Evolutionary conservation across 75 land plant species (phyloP).

Genomic region (Cryptomeria japonica): DNA sequence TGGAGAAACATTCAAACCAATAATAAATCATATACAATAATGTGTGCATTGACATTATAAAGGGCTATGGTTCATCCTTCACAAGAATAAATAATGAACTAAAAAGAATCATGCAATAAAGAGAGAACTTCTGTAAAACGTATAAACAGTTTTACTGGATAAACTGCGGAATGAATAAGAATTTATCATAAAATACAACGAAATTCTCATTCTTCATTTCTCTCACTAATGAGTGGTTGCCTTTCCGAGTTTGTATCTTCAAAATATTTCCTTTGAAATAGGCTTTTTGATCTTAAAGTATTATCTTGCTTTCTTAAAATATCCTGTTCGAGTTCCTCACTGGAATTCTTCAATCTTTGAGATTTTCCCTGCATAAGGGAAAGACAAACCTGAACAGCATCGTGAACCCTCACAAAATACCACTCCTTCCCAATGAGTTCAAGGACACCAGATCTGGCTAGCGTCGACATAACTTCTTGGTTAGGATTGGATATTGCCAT

Average conservation of each 20-base stretch:
- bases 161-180: background rate
- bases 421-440: conserved; percentile 86
- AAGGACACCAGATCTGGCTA: conserved; percentile 66
- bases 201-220: background rate
- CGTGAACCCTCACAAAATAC: conserved; percentile 95
- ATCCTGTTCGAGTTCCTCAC: conserved; percentile 12
- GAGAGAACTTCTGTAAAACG: background rate
- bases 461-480: conserved; percentile 62
- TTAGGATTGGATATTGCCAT: conserved; percentile 92
- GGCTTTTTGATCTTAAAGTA: background rate
- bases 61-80: background rate
- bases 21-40: background rate
- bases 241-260: background rate
- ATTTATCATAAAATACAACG: background rate
- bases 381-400: conserved; percentile 95
- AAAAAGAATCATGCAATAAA: background rate
- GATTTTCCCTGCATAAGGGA: conserved; percentile 46
- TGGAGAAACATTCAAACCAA: background rate
- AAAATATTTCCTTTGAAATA: background rate
- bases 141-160: background rate
- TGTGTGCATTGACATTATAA: background rate
- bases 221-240: background rate
- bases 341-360: background rate
- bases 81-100: background rate
- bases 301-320: conserved; percentile 2